phyloP scores from a whole-genome alignment of 2,329 filamentous ascomycete genomes.

The Diaporthe sp. region DNA sequence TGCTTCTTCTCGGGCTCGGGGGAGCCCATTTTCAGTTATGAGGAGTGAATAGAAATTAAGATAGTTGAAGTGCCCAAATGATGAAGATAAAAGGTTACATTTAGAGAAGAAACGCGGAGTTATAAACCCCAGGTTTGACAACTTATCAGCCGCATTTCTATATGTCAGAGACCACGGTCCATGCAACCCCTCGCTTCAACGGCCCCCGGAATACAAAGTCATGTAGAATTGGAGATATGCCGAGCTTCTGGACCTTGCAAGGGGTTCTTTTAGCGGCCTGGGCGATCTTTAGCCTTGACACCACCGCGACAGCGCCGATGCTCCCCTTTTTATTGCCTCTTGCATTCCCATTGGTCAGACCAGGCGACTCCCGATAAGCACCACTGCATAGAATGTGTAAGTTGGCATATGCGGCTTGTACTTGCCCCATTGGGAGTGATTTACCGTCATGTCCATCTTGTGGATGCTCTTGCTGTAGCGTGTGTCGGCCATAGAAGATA shows the following conservation, averaged over 20 bases:
- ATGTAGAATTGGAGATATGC: not conserved
- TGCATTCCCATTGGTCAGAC: slow-evolving; percentile 29
- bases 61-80: no score
- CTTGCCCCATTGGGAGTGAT: not conserved
- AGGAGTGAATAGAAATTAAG: not conserved
- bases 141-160: not conserved
- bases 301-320: not conserved
- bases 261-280: slow-evolving; percentile 13
- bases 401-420: not conserved
- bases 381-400: slow-evolving; percentile 14
- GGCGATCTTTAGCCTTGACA: not conserved
- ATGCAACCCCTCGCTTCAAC: not conserved
- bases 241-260: slow-evolving; percentile 24
- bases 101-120: not conserved
- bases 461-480: not conserved
- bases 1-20: slow-evolving; percentile 20
- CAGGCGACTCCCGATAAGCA: slow-evolving; percentile 28
- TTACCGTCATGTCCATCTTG: no score
- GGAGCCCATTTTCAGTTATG: not conserved
- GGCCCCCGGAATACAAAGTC: not conserved
- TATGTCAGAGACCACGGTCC: not conserved
- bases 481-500: not conserved
- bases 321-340: slow-evolving; percentile 31
- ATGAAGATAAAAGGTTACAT: not conserved
- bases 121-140: not conserved